These are phyloP conservation scores for Lecanicillium sp. DNA, from an alignment of 2,329 filamentous ascomycete species.

Conservation along the genomic window DNA sequence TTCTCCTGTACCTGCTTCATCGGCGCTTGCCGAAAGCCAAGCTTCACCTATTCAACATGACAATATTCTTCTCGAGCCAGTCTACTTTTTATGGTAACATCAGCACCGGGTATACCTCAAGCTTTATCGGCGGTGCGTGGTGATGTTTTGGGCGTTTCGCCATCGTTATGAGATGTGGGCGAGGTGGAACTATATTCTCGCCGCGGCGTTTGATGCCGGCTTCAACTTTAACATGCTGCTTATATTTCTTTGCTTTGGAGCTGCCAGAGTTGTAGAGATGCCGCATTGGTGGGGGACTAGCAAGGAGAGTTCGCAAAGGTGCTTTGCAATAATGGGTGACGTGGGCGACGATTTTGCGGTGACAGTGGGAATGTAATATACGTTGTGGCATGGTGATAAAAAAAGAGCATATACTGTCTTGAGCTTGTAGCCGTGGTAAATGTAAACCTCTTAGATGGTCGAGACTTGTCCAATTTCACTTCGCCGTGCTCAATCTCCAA, in stretches of 20 bases:
- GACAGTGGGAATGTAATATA: too few relatives aligned
- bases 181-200: constrained; percentile 52
- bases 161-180: constrained; percentile 49
- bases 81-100: constrained; percentile 53
- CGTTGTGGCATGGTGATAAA: too few relatives aligned
- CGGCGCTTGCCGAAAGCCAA: constrained; percentile 42
- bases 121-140: constrained; percentile 52
- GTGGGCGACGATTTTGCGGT: too few relatives aligned
- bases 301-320: constrained; percentile 44
- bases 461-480: too few relatives aligned
- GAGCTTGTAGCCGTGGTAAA: too few relatives aligned
- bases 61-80: constrained; percentile 51
- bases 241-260: constrained; percentile 51
- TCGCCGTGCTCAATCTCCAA: too few relatives aligned
- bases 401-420: too few relatives aligned
- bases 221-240: constrained; percentile 55
- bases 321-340: constrained; percentile 34
- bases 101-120: constrained; percentile 48
- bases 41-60: constrained; percentile 51
- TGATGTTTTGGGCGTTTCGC: constrained; percentile 51
- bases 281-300: constrained; percentile 59
- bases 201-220: constrained; percentile 52
- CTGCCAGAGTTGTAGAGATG: constrained; percentile 48
- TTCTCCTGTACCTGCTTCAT: constrained; percentile 42
- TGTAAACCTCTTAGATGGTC: too few relatives aligned